Percentiles rank a stretch among this genome's conserved stretches.
These are phyloP conservation scores for Vitis labrusca DNA, from an alignment of 164 flowering plant species.

Conservation along the genomic window DNA sequence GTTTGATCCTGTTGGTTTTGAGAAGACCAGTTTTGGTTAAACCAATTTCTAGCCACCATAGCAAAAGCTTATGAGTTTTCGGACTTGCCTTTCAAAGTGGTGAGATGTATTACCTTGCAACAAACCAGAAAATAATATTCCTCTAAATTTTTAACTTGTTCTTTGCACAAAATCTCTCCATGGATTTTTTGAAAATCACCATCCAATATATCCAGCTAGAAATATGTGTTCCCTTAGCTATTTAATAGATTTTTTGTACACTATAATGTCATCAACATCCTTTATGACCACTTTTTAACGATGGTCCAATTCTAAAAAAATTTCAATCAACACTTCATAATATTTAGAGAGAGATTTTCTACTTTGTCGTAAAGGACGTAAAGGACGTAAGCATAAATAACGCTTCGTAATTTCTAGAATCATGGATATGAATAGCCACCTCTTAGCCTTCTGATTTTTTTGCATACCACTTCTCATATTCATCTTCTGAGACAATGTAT, in stretches of 20 bases:
- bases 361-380: conserved; percentile 1
- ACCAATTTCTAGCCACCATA: too few relatives aligned
- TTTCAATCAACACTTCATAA: conserved; percentile 1
- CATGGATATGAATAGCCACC: conserved; percentile 6
- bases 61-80: not conserved
- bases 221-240: conserved; percentile 3
- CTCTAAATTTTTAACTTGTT: conserved; percentile 2
- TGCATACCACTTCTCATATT: conserved; percentile 8
- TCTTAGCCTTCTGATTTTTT: conserved; percentile 5
- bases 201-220: conserved; percentile 7
- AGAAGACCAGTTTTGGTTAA: too few relatives aligned
- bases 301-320: conserved; percentile 10
- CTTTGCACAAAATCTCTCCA: conserved; percentile 6
- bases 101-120: not conserved
- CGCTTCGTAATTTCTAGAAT: too few relatives aligned
- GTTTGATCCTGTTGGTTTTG: too few relatives aligned
- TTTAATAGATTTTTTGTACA: conserved; percentile 1
- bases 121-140: conserved; percentile 1
- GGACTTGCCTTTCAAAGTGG: not conserved
- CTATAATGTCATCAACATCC: not conserved
- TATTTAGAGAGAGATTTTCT: not conserved
- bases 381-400: not conserved
- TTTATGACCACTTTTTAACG: conserved; percentile 5
- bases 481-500: not conserved
- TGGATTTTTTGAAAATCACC: conserved; percentile 4